A percentile compares a stretch with the other conserved stretches of the same genome.
Evolutionary conservation across 139 green algal genomes (phyloP).

Genomic region (Coelastrella sp.): DNA sequence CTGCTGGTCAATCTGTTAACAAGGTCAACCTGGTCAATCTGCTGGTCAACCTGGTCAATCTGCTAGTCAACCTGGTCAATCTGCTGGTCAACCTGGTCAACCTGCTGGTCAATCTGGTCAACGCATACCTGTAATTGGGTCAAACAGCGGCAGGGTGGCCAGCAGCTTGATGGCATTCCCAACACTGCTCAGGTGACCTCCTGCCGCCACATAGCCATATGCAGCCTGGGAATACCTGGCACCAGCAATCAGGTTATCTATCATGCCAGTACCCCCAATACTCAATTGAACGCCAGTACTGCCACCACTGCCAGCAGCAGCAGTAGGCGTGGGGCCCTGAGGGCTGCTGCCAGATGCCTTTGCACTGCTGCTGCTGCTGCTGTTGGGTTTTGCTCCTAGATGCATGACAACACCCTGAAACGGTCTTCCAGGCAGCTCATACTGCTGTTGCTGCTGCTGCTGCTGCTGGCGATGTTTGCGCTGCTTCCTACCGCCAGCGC

Average conservation of each 20-base stretch:
- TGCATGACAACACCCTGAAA: conserved; percentile 14
- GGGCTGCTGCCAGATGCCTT: background rate
- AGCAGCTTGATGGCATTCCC: conserved; percentile 57
- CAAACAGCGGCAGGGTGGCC: conserved; percentile 57
- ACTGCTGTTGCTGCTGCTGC: conserved; percentile 17
- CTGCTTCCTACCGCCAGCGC: background rate
- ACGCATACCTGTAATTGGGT: conserved; percentile 63
- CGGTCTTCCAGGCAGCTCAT: background rate
- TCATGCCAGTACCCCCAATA: background rate
- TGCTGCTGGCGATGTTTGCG: background rate
- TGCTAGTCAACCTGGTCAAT: no score
- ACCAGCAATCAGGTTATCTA: conserved; percentile 58
- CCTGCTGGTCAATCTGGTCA: background rate
- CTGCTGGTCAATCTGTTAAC: no score
- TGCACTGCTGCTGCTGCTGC: conserved; percentile 8
- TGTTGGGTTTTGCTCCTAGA: conserved; percentile 7
- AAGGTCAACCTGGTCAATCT: no score
- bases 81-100: no score
- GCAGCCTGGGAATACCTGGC: conserved; percentile 63
- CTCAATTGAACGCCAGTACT: conserved; percentile 29
- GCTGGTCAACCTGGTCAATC: no score
- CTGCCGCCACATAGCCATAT: conserved; percentile 67
- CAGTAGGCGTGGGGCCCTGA: background rate
- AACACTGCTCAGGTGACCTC: conserved; percentile 55
- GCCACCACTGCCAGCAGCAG: background rate